phyloP scores from a whole-genome alignment of 805 yeast species.

The Huiozyma naganishii region DNA sequence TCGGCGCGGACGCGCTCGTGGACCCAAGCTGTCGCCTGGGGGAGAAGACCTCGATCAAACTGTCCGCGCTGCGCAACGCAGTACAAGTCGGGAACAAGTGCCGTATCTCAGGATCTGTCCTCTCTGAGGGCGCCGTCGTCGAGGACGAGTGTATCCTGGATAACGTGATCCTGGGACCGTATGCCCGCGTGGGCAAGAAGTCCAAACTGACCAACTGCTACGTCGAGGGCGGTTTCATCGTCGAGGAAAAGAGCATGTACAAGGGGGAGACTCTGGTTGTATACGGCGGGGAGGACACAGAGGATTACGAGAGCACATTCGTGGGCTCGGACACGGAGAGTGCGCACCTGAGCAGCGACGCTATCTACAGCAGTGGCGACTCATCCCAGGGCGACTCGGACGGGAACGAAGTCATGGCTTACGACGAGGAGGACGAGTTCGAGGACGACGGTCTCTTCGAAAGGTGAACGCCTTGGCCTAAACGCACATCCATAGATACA shows the following conservation, averaged over 20 bases:
- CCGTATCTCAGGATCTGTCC: conserved; percentile 75
- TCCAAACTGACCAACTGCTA: conserved; percentile 68
- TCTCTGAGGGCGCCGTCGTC: conserved; percentile 57
- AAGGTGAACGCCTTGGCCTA: conserved; percentile 13
- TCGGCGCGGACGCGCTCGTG: conserved; percentile 80
- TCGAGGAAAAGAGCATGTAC: conserved; percentile 40
- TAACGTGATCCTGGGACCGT: conserved; percentile 75
- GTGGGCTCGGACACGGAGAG: conserved; percentile 23
- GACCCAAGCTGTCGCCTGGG: conserved; percentile 61
- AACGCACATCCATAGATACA: neutral
- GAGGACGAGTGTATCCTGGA: conserved; percentile 71
- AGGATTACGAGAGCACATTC: conserved; percentile 2
- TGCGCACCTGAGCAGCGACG: conserved; percentile 9
- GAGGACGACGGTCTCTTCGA: conserved; percentile 59
- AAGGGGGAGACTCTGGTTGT: conserved; percentile 51
- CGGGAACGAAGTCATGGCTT: conserved; percentile 28
- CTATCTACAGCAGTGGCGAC: conserved; percentile 1
- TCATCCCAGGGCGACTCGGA: conserved; percentile 17
- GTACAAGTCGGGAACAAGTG: conserved; percentile 79
- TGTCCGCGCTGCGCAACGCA: conserved; percentile 66
- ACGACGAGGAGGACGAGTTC: conserved; percentile 36
- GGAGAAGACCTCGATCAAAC: conserved; percentile 77
- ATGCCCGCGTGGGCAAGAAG: conserved; percentile 53
- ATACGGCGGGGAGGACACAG: conserved; percentile 18
- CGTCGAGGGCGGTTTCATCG: conserved; percentile 69